Base-by-base conservation (phyloP, 345 rosid species). In the Acer campestre region DNA sequence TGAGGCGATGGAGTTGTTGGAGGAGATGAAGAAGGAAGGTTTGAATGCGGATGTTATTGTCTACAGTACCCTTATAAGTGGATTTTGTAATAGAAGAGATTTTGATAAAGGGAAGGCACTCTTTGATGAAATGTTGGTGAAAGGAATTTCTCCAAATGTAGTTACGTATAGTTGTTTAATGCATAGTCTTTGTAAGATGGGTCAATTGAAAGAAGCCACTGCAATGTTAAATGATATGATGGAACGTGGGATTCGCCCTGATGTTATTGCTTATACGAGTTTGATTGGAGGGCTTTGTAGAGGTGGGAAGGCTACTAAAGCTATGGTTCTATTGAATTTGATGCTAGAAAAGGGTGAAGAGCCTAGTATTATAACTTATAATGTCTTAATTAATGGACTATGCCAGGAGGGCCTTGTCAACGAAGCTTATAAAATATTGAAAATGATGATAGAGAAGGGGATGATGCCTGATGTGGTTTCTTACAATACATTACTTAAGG, bases 271-370 rank as follows among this genome's bases (percentile, higher is more conserved):
- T 6, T 87, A 87, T 49, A 88, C 94, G 0, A 68, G 65, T 64
- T 77, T 89, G 80, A 89, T 92, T 48, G 84, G 84, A 73, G 91
- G 94, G 49, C 90, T 92, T 56, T 90, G 86, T 76, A 82, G 88
- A 74, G 77, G 70, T 62, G 91, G 90, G 49, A 82, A 82, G 74
- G 81, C 76, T 68, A 78, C 73, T 44, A 88, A 86, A 79, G 97
- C 91, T n/a, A 14, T 86, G 68, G 86, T 85, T n/a, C 66, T 92
- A 78, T 80, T 92, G 61, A 79, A 85, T 78, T 73, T 84, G 76
- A 85, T 92, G 90, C 27, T 80, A 44, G 84, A 82, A 70, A 86
- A 76, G 75, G 89, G 86, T 67, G 91, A 81, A 77, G 79, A 80
- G 61, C 89, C 93, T 7, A 79, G 78, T 73, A 69, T 73, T 56